Evolutionary conservation across 257 asterid genomes (phyloP).

Genomic region (Solanum etuberosum): DNA sequence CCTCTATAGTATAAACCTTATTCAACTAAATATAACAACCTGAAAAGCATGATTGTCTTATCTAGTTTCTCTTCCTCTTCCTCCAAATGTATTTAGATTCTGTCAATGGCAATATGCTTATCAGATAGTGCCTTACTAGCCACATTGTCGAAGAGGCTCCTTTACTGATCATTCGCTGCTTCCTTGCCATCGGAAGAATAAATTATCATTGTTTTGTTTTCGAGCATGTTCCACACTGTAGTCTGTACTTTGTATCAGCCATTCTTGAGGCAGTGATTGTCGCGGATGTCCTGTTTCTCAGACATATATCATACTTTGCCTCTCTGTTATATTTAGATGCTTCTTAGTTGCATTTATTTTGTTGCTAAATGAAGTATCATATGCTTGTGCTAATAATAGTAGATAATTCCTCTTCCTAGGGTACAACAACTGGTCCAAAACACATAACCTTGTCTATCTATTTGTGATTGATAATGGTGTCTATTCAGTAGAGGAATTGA

Average conservation of each 20-base stretch:
- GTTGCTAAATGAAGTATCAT: not conserved
- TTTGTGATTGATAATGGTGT: not conserved
- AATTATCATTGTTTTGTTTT: not conserved
- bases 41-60: not conserved
- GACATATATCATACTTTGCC: not conserved
- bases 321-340: not conserved
- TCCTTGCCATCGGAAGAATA: not conserved
- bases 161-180: not conserved
- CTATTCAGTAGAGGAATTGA: not conserved
- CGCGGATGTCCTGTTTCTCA: not conserved
- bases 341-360: not conserved
- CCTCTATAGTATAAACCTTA: not conserved
- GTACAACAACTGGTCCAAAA: not conserved
- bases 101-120: not conserved
- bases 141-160: not conserved
- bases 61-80: not conserved
- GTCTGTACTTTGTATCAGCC: not conserved
- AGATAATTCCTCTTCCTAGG: not conserved
- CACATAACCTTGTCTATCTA: not conserved
- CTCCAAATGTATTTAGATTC: not conserved
- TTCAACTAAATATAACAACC: not conserved
- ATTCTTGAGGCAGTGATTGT: not conserved
- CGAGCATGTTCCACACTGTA: not conserved
- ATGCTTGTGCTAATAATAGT: not conserved
- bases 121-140: not conserved